Conservation (phyloP, 2,329 filamentous ascomycete genomes). For the Volutella citrinella region DNA sequence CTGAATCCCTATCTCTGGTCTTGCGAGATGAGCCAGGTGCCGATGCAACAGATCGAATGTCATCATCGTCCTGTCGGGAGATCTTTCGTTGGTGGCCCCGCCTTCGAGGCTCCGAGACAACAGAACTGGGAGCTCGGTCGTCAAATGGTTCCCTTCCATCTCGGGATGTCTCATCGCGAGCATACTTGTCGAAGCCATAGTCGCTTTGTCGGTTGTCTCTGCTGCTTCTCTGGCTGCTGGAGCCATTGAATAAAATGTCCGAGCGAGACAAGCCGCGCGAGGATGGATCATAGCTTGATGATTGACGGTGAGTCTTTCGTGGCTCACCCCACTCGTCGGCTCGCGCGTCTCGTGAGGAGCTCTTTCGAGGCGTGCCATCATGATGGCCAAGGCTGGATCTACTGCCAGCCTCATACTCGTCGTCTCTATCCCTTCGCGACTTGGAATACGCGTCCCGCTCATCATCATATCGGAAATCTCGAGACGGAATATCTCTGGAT, state of each 20-base stretch:
- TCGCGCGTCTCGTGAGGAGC: too few relatives aligned
- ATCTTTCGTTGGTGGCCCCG: constrained; percentile 28
- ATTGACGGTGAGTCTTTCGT: constrained; percentile 35
- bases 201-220: constrained; percentile 38
- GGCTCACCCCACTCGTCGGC: too few relatives aligned
- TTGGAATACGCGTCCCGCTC: too few relatives aligned
- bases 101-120: constrained; percentile 45
- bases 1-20: constrained; percentile 24
- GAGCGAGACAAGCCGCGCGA: constrained; percentile 32
- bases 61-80: constrained; percentile 43
- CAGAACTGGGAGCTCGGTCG: constrained; percentile 47
- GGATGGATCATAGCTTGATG: constrained; percentile 28
- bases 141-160: constrained; percentile 38
- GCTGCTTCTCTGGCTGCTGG: constrained; percentile 39
- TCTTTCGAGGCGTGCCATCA: too few relatives aligned
- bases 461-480: constrained; percentile 24
- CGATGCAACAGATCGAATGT: constrained; percentile 44
- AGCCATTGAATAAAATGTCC: constrained; percentile 34
- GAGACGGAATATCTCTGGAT: constrained; percentile 3
- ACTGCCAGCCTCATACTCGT: too few relatives aligned
- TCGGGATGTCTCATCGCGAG: constrained; percentile 36
- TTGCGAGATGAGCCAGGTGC: constrained; percentile 31
- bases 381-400: too few relatives aligned
- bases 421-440: too few relatives aligned
- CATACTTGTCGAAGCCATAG: constrained; percentile 31